Conservation (phyloP, 2,329 filamentous ascomycete genomes). For the Talaromyces sp. region DNA sequence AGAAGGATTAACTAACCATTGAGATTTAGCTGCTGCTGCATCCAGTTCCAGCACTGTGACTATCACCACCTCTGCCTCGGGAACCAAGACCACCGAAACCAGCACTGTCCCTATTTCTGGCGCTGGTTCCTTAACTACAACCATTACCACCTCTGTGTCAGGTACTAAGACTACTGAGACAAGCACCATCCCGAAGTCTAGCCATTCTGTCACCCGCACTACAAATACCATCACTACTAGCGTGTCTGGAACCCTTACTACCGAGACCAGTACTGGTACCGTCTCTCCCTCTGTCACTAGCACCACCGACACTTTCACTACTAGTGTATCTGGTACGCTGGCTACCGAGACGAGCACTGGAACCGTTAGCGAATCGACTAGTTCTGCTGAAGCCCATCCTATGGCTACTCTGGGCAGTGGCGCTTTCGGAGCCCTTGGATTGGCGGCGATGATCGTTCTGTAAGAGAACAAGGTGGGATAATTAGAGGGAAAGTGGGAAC, state of each 20-base stretch:
- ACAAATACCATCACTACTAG: neutral
- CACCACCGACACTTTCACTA: neutral
- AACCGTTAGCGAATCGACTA: conserved; percentile 7
- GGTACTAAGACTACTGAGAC: neutral
- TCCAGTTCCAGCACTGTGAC: neutral
- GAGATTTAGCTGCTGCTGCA: neutral
- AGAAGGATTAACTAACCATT: conserved; percentile 1
- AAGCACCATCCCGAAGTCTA: neutral
- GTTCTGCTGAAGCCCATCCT: conserved; percentile 30
- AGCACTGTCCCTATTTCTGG: neutral
- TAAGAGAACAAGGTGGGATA: conserved; percentile 21
- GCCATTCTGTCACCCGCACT: conserved; percentile 6
- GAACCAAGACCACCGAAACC: neutral
- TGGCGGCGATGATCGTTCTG: conserved; percentile 46
- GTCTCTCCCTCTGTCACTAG: neutral
- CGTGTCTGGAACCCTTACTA: neutral
- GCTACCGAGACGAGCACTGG: conserved; percentile 8
- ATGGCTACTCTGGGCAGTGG: conserved; percentile 35
- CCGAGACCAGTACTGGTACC: neutral
- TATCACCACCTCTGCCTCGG: neutral
- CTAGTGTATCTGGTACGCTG: neutral
- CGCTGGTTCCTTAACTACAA: neutral
- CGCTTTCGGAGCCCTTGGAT: conserved; percentile 43
- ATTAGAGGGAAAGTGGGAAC: neutral
- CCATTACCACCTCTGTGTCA: neutral